phyloP scores from a whole-genome alignment of 495 filamentous ascomycete species.

The Lepraria neglecta region DNA sequence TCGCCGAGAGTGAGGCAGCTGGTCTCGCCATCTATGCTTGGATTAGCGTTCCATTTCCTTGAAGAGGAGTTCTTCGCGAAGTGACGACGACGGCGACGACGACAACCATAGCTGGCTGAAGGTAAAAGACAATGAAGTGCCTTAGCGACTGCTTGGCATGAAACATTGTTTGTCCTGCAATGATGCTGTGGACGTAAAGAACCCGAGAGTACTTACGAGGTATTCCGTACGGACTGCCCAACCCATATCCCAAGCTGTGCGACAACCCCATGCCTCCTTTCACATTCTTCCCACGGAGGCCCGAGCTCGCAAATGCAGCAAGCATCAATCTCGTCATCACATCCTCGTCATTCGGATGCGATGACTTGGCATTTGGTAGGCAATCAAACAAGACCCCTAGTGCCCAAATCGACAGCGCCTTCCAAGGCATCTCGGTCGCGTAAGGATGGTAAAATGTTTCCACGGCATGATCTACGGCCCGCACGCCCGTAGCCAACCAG shows the following conservation, averaged over 20 bases:
- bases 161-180: too few species aligned
- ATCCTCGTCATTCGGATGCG: constrained; percentile 37
- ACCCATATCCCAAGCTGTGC: constrained; percentile 43
- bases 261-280: constrained; percentile 40
- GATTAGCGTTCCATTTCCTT: too few species aligned
- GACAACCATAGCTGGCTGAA: too few species aligned
- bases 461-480: constrained; percentile 46
- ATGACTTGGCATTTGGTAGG: constrained; percentile 35
- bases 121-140: too few species aligned
- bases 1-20: constrained; percentile 42
- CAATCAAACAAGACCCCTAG: constrained; percentile 37
- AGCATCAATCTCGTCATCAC: constrained; percentile 41
- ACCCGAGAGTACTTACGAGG: constrained; percentile 22
- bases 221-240: constrained; percentile 45
- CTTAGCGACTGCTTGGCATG: too few species aligned
- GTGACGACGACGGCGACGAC: too few species aligned
- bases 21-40: constrained; percentile 39
- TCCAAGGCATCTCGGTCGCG: constrained; percentile 41
- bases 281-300: constrained; percentile 39
- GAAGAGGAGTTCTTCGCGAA: too few species aligned
- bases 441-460: constrained; percentile 46
- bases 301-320: constrained; percentile 40
- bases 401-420: constrained; percentile 35
- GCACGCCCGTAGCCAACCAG: constrained; percentile 40
- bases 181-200: too few species aligned